Base-by-base conservation (phyloP, 2,329 filamentous ascomycete genomes). In the Calonectria multiphialidica region DNA sequence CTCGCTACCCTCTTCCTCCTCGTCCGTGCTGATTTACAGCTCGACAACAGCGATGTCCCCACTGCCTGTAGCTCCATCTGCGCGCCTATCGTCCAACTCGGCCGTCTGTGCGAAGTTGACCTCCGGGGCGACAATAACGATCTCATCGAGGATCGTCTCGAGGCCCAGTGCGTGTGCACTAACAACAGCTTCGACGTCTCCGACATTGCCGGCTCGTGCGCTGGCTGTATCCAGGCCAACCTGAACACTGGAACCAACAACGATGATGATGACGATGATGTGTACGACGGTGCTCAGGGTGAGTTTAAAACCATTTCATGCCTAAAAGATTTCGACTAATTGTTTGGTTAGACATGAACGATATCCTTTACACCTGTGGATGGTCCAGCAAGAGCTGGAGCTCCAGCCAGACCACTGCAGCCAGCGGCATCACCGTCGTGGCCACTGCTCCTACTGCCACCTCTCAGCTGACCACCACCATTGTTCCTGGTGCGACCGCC, bases 171-270 rank as follows among this genome's bases (percentile, higher is more conserved):
- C 72, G 74, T 86, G 64, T 85, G 85, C 80, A 82, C 83, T 75
- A 84, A 87, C 79, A 73, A 79, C 66, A 83, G 83, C 76, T 84
- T 87, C 78, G 75, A 86, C 77, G 85, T 86, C 62, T 73, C 62
- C 42, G 71, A 74, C 25, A 74, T 85, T 62, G 80, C 83, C 21
- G 82, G 77, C 5, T 79, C 84, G 21, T 86, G 84, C 71, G 79
- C 81, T 65, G 80, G 79, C 68, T 86, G 84, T 71, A 82, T 86
- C 33, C 33, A 73, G 4, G 53, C 33, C 33, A 57, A 57, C 82
- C 30, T 12, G 28, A 53, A 81, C 68, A 71, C 68, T 28, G 35
- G 61, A 13, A 70, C 69, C n/a, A 66, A 77, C 30, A 67, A 76
- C n/a, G 59, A 77, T 33, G 72, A 80, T 2, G 69, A 79, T 1